Evolutionary conservation across 2,329 filamentous ascomycete species (phyloP).

Genomic region (Aspergillus luchuensis): DNA sequence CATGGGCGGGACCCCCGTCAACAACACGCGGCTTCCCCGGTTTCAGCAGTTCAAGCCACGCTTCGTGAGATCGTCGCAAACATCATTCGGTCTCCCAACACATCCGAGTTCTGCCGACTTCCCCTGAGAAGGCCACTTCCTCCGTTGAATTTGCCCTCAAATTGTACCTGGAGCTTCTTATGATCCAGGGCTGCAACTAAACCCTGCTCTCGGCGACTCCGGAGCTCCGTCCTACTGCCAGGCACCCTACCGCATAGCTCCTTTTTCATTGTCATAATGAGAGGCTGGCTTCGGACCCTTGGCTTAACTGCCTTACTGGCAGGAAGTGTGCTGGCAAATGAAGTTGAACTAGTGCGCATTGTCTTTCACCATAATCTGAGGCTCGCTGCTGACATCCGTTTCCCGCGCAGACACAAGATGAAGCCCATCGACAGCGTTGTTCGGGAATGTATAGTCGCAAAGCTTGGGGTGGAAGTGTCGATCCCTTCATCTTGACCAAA

Average conservation of each 20-base stretch:
- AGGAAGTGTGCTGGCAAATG: slow-evolving; percentile 45
- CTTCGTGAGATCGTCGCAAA: slow-evolving; percentile 9
- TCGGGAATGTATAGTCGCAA: slow-evolving; percentile 90
- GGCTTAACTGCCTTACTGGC: slow-evolving; percentile 42
- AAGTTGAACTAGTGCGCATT: slow-evolving; percentile 47
- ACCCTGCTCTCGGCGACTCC: slow-evolving; percentile 19
- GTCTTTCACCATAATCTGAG: neutral
- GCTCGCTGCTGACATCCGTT: neutral
- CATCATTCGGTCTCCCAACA: slow-evolving; percentile 4
- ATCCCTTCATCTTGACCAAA: slow-evolving; percentile 86
- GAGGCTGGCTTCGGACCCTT: slow-evolving; percentile 42
- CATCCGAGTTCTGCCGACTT: slow-evolving; percentile 2
- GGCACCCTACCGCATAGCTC: slow-evolving; percentile 20
- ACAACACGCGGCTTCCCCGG: slow-evolving; percentile 28
- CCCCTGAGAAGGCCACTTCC: neutral
- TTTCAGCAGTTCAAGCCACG: slow-evolving; percentile 24
- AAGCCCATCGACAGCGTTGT: slow-evolving; percentile 80
- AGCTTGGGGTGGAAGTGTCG: slow-evolving; percentile 82
- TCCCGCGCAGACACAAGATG: slow-evolving; percentile 66
- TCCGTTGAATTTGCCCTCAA: neutral
- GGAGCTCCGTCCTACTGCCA: slow-evolving; percentile 22
- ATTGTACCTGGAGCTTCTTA: slow-evolving; percentile 18
- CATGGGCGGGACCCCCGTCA: slow-evolving; percentile 20
- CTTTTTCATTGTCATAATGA: slow-evolving; percentile 38
- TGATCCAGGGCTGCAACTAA: slow-evolving; percentile 21